Conservation (phyloP, 495 filamentous ascomycete genomes). For the Evernia prunastri region DNA sequence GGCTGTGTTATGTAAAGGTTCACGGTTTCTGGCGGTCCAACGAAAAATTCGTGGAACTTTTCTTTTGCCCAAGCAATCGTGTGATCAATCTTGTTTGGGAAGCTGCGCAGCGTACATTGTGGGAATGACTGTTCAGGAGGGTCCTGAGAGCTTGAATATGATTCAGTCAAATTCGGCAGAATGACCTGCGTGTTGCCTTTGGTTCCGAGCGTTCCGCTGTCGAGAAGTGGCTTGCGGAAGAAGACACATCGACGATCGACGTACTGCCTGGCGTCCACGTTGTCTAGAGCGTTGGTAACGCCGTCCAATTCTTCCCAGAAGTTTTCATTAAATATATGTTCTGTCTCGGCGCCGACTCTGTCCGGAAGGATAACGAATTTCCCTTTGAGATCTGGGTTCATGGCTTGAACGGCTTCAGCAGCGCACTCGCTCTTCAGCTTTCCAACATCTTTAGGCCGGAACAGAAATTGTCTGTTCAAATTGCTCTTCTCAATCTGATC, state of each 20-base stretch:
- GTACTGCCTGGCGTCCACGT: constrained; percentile 94
- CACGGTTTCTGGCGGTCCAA: constrained; percentile 86
- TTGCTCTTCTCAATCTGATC: constrained; percentile 99
- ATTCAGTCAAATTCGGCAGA: constrained; percentile 84
- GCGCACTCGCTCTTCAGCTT: constrained; percentile 97
- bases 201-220: constrained; percentile 94
- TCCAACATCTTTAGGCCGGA: constrained; percentile 89
- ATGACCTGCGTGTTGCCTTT: constrained; percentile 98
- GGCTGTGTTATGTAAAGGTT: constrained; percentile 91
- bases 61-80: constrained; percentile 98
- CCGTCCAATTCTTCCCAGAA: constrained; percentile 91
- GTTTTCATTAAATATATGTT: constrained; percentile 87
- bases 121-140: constrained; percentile 98
- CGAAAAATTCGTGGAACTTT: constrained; percentile 88
- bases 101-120: constrained; percentile 95
- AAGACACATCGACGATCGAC: constrained; percentile 97
- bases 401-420: constrained; percentile 74
- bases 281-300: constrained; percentile 96
- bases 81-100: constrained; percentile 98
- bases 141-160: constrained; percentile 97
- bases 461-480: constrained; percentile 95
- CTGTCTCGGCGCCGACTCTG: constrained; percentile 85
- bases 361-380: constrained; percentile 83
- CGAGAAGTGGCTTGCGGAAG: constrained; percentile 93
- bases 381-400: constrained; percentile 88